A percentile compares a stretch with the other conserved stretches of the same genome.
phyloP scores from a whole-genome alignment of 306 rosid genomes.

The Dalbergia cultrata region DNA sequence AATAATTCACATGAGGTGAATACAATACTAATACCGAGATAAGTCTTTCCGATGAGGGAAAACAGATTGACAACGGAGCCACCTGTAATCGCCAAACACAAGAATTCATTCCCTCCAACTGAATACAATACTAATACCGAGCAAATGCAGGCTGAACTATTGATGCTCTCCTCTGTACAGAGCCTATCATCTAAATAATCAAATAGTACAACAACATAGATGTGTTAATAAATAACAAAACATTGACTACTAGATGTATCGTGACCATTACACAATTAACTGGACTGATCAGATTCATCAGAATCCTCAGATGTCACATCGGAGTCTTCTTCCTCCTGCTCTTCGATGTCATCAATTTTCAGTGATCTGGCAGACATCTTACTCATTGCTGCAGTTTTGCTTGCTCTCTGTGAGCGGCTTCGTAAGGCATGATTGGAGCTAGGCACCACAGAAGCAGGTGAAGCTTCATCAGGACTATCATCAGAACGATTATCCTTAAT shows the following conservation, averaged over 20 bases:
- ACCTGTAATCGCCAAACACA: neutral
- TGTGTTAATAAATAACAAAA: slow-evolving; percentile 27
- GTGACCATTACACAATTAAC: slow-evolving; percentile 15
- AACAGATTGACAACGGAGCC: neutral
- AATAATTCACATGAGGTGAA: slow-evolving; percentile 4
- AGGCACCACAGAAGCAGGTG: slow-evolving; percentile 68
- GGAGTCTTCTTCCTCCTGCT: slow-evolving; percentile 58
- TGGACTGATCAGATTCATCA: slow-evolving; percentile 54
- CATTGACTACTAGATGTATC: slow-evolving; percentile 10
- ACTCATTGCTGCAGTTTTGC: slow-evolving; percentile 83
- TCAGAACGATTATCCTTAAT: slow-evolving; percentile 72
- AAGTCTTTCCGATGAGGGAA: neutral
- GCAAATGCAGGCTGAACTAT: slow-evolving; percentile 31
- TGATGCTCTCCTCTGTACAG: slow-evolving; percentile 45
- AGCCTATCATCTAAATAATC: slow-evolving; percentile 46
- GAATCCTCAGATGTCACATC: slow-evolving; percentile 69
- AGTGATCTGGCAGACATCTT: slow-evolving; percentile 64
- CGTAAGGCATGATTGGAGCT: slow-evolving; percentile 44
- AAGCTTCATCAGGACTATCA: slow-evolving; percentile 71
- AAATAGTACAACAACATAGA: slow-evolving; percentile 43
- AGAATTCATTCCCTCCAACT: slow-evolving; percentile 37
- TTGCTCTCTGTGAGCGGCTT: slow-evolving; percentile 84
- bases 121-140: slow-evolving; percentile 23
- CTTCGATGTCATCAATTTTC: slow-evolving; percentile 56
- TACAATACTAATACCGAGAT: too few species aligned